phyloP scores from a whole-genome alignment of 2,329 filamentous ascomycete genomes.

The Talaromyces sp. region DNA sequence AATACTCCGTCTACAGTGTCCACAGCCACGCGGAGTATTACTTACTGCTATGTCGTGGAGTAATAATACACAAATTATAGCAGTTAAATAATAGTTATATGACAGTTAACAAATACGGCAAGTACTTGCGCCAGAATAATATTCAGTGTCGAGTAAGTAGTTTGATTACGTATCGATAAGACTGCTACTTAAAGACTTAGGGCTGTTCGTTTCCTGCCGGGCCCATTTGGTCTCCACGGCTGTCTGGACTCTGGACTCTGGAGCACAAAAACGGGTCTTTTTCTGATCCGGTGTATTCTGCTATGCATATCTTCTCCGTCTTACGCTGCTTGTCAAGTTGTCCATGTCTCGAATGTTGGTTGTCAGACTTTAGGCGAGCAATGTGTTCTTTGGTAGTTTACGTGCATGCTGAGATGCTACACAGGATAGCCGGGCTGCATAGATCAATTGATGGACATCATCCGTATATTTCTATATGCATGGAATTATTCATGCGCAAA shows the following conservation, averaged over 20 bases:
- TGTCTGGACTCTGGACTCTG: neutral
- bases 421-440: neutral
- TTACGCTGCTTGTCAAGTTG: too few species aligned
- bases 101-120: too few species aligned
- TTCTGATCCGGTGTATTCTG: neutral
- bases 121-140: too few species aligned
- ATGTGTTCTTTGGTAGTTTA: neutral
- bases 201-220: neutral
- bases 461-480: too few species aligned
- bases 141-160: neutral
- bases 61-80: too few species aligned
- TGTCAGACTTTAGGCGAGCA: neutral
- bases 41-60: too few species aligned
- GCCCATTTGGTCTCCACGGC: neutral
- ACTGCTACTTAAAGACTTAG: neutral
- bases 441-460: too few species aligned
- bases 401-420: neutral
- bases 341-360: neutral
- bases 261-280: neutral
- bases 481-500: too few species aligned
- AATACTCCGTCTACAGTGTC: neutral
- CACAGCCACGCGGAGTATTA: neutral
- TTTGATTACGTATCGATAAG: neutral
- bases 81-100: too few species aligned
- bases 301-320: too few species aligned